Evolutionary conservation across 192 early-diverging fungal genomes (phyloP), one percentile per base, ranked within the genome.

Genomic region (Coemansia aciculifera): DNA sequence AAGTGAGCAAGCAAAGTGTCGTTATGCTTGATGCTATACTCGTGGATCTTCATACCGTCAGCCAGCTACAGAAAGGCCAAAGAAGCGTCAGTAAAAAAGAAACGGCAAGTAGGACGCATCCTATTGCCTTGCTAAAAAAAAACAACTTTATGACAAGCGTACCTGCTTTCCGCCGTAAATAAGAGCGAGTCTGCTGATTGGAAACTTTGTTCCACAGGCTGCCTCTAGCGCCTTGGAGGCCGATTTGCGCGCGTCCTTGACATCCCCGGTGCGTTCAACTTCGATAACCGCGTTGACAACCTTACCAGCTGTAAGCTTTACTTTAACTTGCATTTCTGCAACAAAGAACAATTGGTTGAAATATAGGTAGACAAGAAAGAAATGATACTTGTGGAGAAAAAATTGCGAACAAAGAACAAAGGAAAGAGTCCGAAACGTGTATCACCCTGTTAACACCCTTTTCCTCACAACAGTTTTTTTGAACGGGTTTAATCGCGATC

Each of bases 91-190:
- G 21, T 34, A 46, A 2, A 54, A 23, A 5, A 12, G 27, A 40
- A 24, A 42, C 3, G 3, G 12, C 2, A 27, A 27, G 27, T 15
- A 12, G 2, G 13, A 19, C 12, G 29, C 15, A 17, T 52, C 54
- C 24, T 34, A 17, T 39, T 44, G 3, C 7, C 34, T 36, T 36
- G 8, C 8, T 36, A 34, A 36, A 36, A 36, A 42, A 42, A 12
- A 42, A 42, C 10, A 37, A 13, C 40, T 13, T 15, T n/a, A 3
- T 38, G 54, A 11, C 12, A 23, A 13, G 29, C 60, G 29, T 74
- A 69, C 73, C 73, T 79, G 77, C 39, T 83, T 83, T 34, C 81
- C 81, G 0, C 56, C 43, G n/a, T 68, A 83, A 1, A 83, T 60
- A n/a, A 83, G 70, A 2, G 67, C 37, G 15, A 79, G 69, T 4